Evolutionary conservation across 2,329 filamentous ascomycete species (phyloP).

Genomic region (Thelonectria rubi): DNA sequence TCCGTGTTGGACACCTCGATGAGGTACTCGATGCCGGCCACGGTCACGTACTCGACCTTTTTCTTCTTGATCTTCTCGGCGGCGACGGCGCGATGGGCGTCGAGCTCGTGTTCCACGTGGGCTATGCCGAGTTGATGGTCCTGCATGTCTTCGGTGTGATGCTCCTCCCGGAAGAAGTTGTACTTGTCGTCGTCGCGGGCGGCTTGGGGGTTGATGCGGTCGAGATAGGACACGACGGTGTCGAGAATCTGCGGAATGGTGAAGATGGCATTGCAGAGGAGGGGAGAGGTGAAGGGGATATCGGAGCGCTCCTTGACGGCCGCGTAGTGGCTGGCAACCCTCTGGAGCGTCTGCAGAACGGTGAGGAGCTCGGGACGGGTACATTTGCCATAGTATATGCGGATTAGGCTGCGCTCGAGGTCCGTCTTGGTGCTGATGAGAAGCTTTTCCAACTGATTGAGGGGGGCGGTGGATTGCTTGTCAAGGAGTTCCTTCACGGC

Average conservation of each 20-base stretch:
- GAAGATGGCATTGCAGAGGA: constrained; percentile 76
- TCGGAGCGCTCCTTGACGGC: constrained; percentile 71
- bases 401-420: constrained; percentile 90
- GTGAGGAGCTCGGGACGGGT: constrained; percentile 86
- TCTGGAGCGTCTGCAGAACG: constrained; percentile 85
- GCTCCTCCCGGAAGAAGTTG: constrained; percentile 85
- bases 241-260: constrained; percentile 80
- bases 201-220: constrained; percentile 85
- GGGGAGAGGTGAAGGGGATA: constrained; percentile 74
- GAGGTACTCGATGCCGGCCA: constrained; percentile 91
- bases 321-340: constrained; percentile 79
- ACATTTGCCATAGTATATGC: constrained; percentile 98
- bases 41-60: constrained; percentile 79
- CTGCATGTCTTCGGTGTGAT: constrained; percentile 88
- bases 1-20: constrained; percentile 88
- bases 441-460: constrained; percentile 78
- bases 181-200: constrained; percentile 93
- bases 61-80: constrained; percentile 77
- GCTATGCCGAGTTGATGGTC: constrained; percentile 91
- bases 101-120: constrained; percentile 88
- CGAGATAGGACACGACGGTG: constrained; percentile 77
- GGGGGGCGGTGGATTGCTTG: constrained; percentile 69
- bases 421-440: constrained; percentile 79
- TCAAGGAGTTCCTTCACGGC: constrained; percentile 88
- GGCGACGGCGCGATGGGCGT: constrained; percentile 76